These are phyloP conservation scores for Yamadazyma spencermartinsiae DNA, from an alignment of 1,139 yeast species.

Conservation along the genomic window DNA sequence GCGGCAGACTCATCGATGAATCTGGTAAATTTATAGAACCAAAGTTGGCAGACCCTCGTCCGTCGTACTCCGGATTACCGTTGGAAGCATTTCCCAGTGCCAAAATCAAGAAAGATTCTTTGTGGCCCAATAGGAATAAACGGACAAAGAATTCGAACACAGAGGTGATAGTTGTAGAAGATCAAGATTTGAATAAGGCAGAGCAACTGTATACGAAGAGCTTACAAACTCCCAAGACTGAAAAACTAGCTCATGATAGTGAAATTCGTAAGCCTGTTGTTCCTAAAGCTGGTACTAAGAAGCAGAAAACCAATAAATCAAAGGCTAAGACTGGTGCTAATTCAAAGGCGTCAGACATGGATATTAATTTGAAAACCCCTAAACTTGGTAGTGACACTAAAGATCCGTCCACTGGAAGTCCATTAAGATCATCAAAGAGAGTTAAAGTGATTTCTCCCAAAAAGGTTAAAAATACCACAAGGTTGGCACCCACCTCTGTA, in stretches of 20 bases:
- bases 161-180: slow-evolving; percentile 4
- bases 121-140: slow-evolving; percentile 36
- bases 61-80: slow-evolving; percentile 66
- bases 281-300: too few species aligned
- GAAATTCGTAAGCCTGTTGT: slow-evolving; percentile 25
- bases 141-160: slow-evolving; percentile 6
- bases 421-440: slow-evolving; percentile 26
- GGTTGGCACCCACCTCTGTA: slow-evolving; percentile 25
- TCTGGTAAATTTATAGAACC: slow-evolving; percentile 53
- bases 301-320: slow-evolving; percentile 10
- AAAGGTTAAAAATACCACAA: slow-evolving; percentile 29
- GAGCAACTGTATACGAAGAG: slow-evolving; percentile 6
- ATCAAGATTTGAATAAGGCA: slow-evolving; percentile 1
- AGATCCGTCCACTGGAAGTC: slow-evolving; percentile 11
- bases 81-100: slow-evolving; percentile 61
- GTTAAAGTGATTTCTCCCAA: slow-evolving; percentile 46
- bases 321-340: not conserved
- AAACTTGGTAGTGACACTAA: slow-evolving; percentile 2
- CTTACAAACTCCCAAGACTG: slow-evolving; percentile 21
- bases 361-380: slow-evolving; percentile 1
- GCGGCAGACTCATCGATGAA: not conserved
- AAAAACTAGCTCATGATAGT: slow-evolving; percentile 34
- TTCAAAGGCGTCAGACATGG: not conserved
- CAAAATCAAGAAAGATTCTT: slow-evolving; percentile 52
- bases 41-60: slow-evolving; percentile 48